phyloP scores from a whole-genome alignment of 495 filamentous ascomycete species.

The Tuber borchii region DNA sequence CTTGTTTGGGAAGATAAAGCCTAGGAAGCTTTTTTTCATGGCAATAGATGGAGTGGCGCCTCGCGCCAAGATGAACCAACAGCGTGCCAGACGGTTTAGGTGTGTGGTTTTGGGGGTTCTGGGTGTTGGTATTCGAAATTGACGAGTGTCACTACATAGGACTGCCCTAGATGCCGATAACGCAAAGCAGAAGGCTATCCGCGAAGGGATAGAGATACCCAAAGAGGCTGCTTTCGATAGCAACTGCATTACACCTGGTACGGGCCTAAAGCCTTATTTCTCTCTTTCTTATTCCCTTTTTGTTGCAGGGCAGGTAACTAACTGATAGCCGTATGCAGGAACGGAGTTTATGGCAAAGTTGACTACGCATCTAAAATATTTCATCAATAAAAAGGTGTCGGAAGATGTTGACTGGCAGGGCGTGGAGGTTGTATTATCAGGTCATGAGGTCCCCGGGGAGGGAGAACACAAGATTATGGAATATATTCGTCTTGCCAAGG shows the following conservation, averaged over 20 bases:
- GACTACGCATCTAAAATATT: conserved; percentile 90
- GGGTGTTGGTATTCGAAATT: not conserved
- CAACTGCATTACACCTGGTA: conserved; percentile 94
- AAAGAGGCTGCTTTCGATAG: conserved; percentile 96
- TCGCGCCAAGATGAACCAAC: conserved; percentile 99
- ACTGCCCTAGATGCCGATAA: conserved; percentile 86
- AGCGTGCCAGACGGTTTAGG: conserved; percentile 88
- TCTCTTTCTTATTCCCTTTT: not conserved
- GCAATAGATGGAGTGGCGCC: conserved; percentile 97
- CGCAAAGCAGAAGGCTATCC: conserved; percentile 81
- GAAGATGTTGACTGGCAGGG: conserved; percentile 97
- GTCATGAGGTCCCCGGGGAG: conserved; percentile 97
- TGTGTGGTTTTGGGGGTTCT: not conserved
- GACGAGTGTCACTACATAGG: conserved; percentile 7
- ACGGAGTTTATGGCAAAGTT: conserved; percentile 98
- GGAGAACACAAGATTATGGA: conserved; percentile 99
- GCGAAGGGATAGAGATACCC: conserved; percentile 82
- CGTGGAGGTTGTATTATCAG: conserved; percentile 90
- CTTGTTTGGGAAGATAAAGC: conserved; percentile 96
- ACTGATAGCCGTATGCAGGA: conserved; percentile 32
- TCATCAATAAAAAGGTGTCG: conserved; percentile 95
- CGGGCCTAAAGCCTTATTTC: not conserved
- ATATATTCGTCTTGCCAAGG: conserved; percentile 93
- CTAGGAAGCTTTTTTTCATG: conserved; percentile 98
- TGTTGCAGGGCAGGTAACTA: conserved; percentile 14